phyloP scores from a whole-genome alignment of 257 asterid genomes.

The Penstemon eatonii region DNA sequence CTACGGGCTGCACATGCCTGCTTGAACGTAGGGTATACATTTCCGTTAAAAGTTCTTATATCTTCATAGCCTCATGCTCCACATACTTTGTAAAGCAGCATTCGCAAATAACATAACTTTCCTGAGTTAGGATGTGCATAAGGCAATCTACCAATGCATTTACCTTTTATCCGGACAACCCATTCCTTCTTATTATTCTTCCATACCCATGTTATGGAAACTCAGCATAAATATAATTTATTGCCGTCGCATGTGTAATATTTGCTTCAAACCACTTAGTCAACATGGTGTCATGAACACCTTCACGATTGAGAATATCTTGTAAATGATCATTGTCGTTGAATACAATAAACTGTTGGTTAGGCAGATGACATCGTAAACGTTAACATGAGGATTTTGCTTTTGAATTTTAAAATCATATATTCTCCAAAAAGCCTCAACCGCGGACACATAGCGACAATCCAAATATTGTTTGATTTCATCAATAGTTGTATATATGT shows the following conservation, averaged over 20 bases:
- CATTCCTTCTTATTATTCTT: neutral
- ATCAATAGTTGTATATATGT: neutral
- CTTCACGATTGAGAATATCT: no score
- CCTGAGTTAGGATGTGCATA: no score
- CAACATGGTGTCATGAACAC: conserved; percentile 5
- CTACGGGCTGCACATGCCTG: neutral
- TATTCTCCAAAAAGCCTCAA: conserved; percentile 20
- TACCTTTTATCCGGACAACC: no score
- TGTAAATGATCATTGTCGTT: no score
- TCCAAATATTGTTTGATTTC: conserved; percentile 9
- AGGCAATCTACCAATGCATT: no score
- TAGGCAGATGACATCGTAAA: neutral
- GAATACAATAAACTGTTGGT: neutral
- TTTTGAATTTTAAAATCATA: conserved; percentile 14
- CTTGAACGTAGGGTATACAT: neutral
- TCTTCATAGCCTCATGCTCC: neutral
- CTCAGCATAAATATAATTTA: neutral
- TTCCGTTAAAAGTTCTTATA: neutral
- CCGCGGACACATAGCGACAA: neutral
- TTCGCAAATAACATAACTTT: no score
- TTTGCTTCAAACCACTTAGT: conserved; percentile 3
- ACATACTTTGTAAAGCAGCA: neutral
- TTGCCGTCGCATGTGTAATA: neutral
- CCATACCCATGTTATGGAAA: conserved; percentile 4
- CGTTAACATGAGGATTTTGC: neutral